Evolutionary conservation across 1,139 yeast genomes (phyloP).

Genomic region (Candida buenavistaensis): DNA sequence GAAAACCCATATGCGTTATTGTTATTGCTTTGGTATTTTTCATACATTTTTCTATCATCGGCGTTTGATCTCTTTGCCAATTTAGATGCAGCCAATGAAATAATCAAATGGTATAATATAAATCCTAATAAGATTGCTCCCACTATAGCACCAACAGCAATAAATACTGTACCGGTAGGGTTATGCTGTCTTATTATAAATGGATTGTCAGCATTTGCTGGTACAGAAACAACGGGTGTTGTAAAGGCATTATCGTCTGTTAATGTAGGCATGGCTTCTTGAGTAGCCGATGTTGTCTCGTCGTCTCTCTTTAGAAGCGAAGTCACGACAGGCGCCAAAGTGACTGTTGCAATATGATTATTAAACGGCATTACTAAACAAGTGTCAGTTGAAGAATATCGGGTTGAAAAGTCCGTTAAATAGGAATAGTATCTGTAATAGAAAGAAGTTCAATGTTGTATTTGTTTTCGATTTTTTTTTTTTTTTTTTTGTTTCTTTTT

Average conservation of each 20-base stretch:
- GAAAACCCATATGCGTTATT: slow-evolving; percentile 34
- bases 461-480: background rate
- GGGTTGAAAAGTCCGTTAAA: too few species aligned
- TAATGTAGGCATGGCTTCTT: slow-evolving; percentile 18
- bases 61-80: slow-evolving; percentile 37
- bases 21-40: slow-evolving; percentile 38
- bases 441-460: too few species aligned
- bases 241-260: slow-evolving; percentile 27
- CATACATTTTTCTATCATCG: slow-evolving; percentile 35
- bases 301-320: slow-evolving; percentile 12
- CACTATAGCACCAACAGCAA: slow-evolving; percentile 71
- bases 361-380: slow-evolving; percentile 2
- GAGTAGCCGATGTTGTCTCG: slow-evolving; percentile 8
- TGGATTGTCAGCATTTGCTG: slow-evolving; percentile 61
- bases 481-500: too few species aligned
- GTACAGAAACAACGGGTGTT: slow-evolving; percentile 65
- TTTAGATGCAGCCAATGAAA: slow-evolving; percentile 38
- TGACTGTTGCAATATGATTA: slow-evolving; percentile 7
- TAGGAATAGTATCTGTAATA: too few species aligned
- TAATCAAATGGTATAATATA: slow-evolving; percentile 37
- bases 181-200: slow-evolving; percentile 49
- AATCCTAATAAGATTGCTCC: slow-evolving; percentile 54
- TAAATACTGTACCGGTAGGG: slow-evolving; percentile 78
- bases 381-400: too few species aligned
- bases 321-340: slow-evolving; percentile 10